Percentiles rank a stretch among this genome's conserved stretches.
Conservation (phyloP, 176 grass and related monocot genomes). For the barley (Hordeum vulgare) region MorexV3_pseudomolecules_assembly NC_058520.1:569081438-569081937, state of each 20-base stretch:
- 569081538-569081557: slow-evolving; percentile 33
- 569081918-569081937: slow-evolving; percentile 47
- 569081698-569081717: slow-evolving; percentile 56
- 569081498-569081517: slow-evolving; percentile 76
- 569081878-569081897: background rate
- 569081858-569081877: slow-evolving; percentile 5
- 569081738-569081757: slow-evolving; percentile 45
- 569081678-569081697: slow-evolving; percentile 43
- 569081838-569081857: slow-evolving; percentile 24
- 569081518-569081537: slow-evolving; percentile 28
- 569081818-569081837: background rate
- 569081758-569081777: slow-evolving; percentile 36
- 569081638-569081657: slow-evolving; percentile 39
- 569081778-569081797: slow-evolving; percentile 17
- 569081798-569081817: slow-evolving; percentile 46
- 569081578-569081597: slow-evolving; percentile 9
- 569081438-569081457: slow-evolving; percentile 57
- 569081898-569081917: slow-evolving; percentile 18
- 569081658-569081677: slow-evolving; percentile 60
- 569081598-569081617: slow-evolving; percentile 2
- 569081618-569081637: background rate
- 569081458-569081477: slow-evolving; percentile 59
- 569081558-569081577: slow-evolving; percentile 26
- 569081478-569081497: slow-evolving; percentile 92
- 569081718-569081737: slow-evolving; percentile 51